Evolutionary conservation across 2,329 filamentous ascomycete genomes (phyloP).

Genomic region (Bipolaris cookei): DNA sequence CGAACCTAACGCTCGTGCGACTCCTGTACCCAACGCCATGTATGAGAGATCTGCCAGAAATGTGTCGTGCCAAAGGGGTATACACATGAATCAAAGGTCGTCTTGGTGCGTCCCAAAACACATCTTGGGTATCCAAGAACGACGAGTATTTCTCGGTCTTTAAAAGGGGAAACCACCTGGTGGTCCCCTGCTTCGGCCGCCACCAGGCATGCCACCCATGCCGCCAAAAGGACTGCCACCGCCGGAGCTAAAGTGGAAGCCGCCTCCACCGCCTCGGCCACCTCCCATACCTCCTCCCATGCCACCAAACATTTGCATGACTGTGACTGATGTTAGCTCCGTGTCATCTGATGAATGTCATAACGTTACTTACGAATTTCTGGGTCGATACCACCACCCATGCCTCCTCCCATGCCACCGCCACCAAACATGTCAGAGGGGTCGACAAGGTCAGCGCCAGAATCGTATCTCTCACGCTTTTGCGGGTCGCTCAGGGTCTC

Average conservation of each 20-base stretch:
- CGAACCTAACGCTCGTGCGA: conserved; percentile 4
- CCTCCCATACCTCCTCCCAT: conserved; percentile 58
- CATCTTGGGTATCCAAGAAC: background rate
- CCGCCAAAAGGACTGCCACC: conserved; percentile 47
- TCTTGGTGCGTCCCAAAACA: background rate
- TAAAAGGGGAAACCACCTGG: conserved; percentile 43
- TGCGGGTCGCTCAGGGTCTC: conserved; percentile 93
- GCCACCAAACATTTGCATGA: conserved; percentile 53
- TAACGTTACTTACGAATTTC: conserved; percentile 39
- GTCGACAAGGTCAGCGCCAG: conserved; percentile 88
- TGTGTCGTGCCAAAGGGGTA: conserved; percentile 9
- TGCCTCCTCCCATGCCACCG: conserved; percentile 40
- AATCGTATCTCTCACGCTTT: conserved; percentile 91
- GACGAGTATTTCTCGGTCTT: conserved; percentile 4
- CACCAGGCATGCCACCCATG: conserved; percentile 46
- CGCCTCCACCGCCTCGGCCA: conserved; percentile 57
- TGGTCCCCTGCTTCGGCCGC: conserved; percentile 41
- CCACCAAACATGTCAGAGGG: conserved; percentile 83
- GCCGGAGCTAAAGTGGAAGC: conserved; percentile 48
- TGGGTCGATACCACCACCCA: conserved; percentile 54
- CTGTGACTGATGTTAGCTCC: conserved; percentile 25
- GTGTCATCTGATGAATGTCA: background rate
- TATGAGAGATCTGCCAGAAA: conserved; percentile 5
- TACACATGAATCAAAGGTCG: conserved; percentile 10
- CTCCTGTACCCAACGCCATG: conserved; percentile 8